Percentiles rank a stretch among this genome's conserved stretches.
These are phyloP conservation scores for Boletus reticuloceps DNA, from an alignment of 768 basidiomycete species.

Conservation along the genomic window DNA sequence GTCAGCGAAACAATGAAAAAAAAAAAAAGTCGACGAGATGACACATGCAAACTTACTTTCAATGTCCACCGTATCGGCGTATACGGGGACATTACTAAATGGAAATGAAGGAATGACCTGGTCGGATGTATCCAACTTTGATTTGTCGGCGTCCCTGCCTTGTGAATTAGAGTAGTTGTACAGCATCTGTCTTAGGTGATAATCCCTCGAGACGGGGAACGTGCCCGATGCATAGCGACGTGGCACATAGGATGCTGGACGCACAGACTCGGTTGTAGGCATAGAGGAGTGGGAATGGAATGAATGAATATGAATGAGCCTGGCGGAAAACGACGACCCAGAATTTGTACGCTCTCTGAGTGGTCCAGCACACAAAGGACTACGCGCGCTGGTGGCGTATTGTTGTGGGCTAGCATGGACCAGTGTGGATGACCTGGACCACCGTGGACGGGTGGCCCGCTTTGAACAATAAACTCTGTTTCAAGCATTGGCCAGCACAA, in stretches of 20 bases:
- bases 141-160: neutral
- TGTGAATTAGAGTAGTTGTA: constrained; percentile 16
- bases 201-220: constrained; percentile 26
- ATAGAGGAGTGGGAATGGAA: constrained; percentile 7
- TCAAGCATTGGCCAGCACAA: neutral
- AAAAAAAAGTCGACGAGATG: neutral
- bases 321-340: neutral
- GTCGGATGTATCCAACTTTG: constrained; percentile 9
- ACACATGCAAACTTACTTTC: constrained; percentile 34
- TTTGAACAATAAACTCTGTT: neutral
- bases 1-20: neutral
- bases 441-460: constrained; percentile 2
- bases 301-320: neutral
- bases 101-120: constrained; percentile 35
- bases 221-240: constrained; percentile 24
- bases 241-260: constrained; percentile 15
- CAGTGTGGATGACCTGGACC: neutral
- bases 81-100: constrained; percentile 26
- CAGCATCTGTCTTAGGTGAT: constrained; percentile 28
- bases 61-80: constrained; percentile 42
- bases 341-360: constrained; percentile 14
- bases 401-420: neutral
- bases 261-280: neutral
- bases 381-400: constrained; percentile 2
- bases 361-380: constrained; percentile 6